Evolutionary conservation across 768 basidiomycete species (phyloP).

Genomic region (Termitomyces heimii): DNA sequence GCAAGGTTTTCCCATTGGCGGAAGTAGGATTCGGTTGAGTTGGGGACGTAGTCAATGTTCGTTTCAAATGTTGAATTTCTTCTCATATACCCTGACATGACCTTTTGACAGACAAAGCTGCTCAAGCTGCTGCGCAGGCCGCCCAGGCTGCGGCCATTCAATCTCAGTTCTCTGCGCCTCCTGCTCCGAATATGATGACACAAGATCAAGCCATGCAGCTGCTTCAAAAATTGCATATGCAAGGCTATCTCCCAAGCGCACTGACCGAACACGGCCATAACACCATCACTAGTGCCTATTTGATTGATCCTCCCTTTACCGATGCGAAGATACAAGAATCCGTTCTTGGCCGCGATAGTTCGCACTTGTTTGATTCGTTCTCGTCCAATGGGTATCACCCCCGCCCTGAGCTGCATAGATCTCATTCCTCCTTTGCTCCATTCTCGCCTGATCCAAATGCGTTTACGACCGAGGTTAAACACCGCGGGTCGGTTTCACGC

Average conservation of each 20-base stretch:
- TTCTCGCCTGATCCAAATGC: conserved; percentile 74
- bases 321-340: conserved; percentile 16
- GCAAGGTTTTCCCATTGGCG: conserved; percentile 94
- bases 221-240: conserved; percentile 47
- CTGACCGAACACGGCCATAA: conserved; percentile 5
- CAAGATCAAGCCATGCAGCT: conserved; percentile 61
- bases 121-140: conserved; percentile 83
- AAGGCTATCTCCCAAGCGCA: conserved; percentile 26
- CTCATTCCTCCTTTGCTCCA: conserved; percentile 54
- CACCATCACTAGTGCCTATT: conserved; percentile 7
- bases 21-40: conserved; percentile 83
- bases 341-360: conserved; percentile 14
- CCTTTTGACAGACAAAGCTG: conserved; percentile 66
- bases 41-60: conserved; percentile 93
- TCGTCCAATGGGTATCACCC: conserved; percentile 16
- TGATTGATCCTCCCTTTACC: conserved; percentile 5
- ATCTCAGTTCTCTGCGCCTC: conserved; percentile 23
- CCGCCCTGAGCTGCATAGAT: conserved; percentile 29
- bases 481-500: conserved; percentile 30
- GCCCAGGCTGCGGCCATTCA: conserved; percentile 73
- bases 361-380: conserved; percentile 14
- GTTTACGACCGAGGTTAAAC: conserved; percentile 28
- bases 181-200: conserved; percentile 31
- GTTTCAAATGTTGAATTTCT: conserved; percentile 19
- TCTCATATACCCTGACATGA: conserved; percentile 2